Evolutionary conservation across 768 basidiomycete genomes (phyloP).

Genomic region (Mycena venus): DNA sequence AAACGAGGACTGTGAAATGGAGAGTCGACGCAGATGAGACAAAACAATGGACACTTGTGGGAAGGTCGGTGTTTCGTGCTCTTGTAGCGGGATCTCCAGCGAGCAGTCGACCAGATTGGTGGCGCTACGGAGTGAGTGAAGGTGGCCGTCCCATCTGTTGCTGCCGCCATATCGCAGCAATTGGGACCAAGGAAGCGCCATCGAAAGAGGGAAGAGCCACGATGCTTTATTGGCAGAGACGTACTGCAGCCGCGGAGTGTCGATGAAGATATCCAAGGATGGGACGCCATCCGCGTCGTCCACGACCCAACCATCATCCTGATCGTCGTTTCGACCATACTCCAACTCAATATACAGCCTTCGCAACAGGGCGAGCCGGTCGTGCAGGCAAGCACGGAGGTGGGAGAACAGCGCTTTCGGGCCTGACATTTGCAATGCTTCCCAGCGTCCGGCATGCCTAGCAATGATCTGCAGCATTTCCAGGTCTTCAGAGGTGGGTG

Average conservation of each 20-base stretch:
- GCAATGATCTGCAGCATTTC: neutral
- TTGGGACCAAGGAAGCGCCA: neutral
- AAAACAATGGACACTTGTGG: too few species aligned
- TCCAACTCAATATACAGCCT: neutral
- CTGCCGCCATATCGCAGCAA: neutral
- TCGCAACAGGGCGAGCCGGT: neutral
- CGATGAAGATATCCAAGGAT: too few species aligned
- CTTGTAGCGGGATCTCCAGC: neutral
- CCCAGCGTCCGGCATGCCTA: neutral
- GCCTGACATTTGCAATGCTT: neutral
- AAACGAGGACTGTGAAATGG: neutral
- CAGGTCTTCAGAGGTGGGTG: neutral
- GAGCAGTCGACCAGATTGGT: neutral
- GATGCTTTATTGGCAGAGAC: too few species aligned
- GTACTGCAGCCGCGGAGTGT: neutral
- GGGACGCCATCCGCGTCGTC: too few species aligned
- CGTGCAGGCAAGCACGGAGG: neutral
- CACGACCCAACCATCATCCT: too few species aligned
- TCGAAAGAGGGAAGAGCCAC: neutral
- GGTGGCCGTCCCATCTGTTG: neutral
- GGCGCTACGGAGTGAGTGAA: neutral
- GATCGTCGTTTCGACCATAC: too few species aligned
- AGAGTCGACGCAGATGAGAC: neutral
- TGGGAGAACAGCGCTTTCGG: neutral
- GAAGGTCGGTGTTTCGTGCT: neutral